Base-by-base conservation (phyloP, 2,329 filamentous ascomycete genomes). In the Mariannaea elegans region DNA sequence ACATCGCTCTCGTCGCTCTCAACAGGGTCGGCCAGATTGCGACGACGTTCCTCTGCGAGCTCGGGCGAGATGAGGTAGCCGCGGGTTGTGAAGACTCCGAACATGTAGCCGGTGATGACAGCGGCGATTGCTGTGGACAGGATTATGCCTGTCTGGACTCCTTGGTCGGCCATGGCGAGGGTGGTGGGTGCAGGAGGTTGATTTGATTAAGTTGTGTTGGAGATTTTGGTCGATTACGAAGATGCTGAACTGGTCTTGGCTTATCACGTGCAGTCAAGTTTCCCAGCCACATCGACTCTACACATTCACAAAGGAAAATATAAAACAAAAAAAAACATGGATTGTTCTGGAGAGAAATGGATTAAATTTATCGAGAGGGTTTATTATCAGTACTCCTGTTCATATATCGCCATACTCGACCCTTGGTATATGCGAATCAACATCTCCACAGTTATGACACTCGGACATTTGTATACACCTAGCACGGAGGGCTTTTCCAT, bases 101-200 rank as follows among this genome's bases (percentile, higher is more conserved):
- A 84, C 34, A 93, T 87, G 78, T 94, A 97, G 69, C 94, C 94
- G 1, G 87, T 85, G 53, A 95, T 75, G 66, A 91, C 88, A 63
- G 90, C 86, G 56, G 94, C 80, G 63, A 96, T 84, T 65, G 89
- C 88, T 16, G 92, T 93, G 54, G 89, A 87, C 63, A 94, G 79
- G 44, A 93, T 81, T 58, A 93, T 82, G 61, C 86, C 84, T 13
- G 82, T 81, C 45, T 80, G 77, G 49, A 80, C 70, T 53, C 74
- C 64, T 32, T 80, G 72, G 65, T 84, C 80, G 45, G 67, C 56
- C 71, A 75, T 75, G 61, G 66, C 55, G 50, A 58, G 51, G 13
- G 38, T 7, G 32, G 48, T 23, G 6, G 18, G 27, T 4, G 21
- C 14, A 52, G 34, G 21, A 27, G 61, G 42, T 31, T 38, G 16